A percentile compares a stretch with the other conserved stretches of the same genome.
phyloP scores from a whole-genome alignment of 345 rosid genomes.

The Populus nigra region DNA sequence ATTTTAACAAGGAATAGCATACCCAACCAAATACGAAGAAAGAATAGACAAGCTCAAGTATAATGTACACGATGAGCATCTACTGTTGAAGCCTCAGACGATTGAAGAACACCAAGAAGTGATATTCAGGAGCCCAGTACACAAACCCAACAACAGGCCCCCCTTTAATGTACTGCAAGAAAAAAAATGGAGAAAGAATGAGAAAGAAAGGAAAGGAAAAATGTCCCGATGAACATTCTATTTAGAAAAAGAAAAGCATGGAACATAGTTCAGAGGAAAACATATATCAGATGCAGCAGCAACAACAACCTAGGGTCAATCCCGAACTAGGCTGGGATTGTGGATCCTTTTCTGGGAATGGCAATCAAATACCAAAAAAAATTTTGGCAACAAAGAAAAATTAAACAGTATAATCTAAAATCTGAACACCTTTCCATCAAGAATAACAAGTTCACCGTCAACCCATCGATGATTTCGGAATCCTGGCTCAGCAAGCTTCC shows the following conservation, averaged over 20 bases:
- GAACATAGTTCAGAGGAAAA: background rate
- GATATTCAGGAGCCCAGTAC: slow-evolving; percentile 96
- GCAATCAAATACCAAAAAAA: too few species aligned
- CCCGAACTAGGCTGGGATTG: too few species aligned
- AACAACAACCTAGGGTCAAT: too few species aligned
- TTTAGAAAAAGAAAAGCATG: background rate
- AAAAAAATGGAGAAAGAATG: background rate
- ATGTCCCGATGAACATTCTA: background rate
- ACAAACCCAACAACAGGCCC: slow-evolving; percentile 96
- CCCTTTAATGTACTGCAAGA: slow-evolving; percentile 76
- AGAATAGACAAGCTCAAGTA: slow-evolving; percentile 17
- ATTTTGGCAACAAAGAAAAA: background rate
- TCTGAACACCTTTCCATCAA: slow-evolving; percentile 78
- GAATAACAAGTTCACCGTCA: slow-evolving; percentile 94
- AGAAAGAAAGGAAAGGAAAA: slow-evolving; percentile 9
- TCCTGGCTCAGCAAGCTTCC: slow-evolving; percentile 92
- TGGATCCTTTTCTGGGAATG: too few species aligned
- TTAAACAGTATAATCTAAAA: background rate
- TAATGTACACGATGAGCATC: slow-evolving; percentile 34
- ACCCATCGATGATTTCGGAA: slow-evolving; percentile 89
- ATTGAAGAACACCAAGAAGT: slow-evolving; percentile 86
- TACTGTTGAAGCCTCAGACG: slow-evolving; percentile 71
- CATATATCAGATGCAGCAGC: background rate
- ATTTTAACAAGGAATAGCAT: slow-evolving; percentile 9
- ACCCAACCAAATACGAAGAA: slow-evolving; percentile 27